phyloP scores from a whole-genome alignment of 768 basidiomycete genomes.

The Pholiota microspora region DNA sequence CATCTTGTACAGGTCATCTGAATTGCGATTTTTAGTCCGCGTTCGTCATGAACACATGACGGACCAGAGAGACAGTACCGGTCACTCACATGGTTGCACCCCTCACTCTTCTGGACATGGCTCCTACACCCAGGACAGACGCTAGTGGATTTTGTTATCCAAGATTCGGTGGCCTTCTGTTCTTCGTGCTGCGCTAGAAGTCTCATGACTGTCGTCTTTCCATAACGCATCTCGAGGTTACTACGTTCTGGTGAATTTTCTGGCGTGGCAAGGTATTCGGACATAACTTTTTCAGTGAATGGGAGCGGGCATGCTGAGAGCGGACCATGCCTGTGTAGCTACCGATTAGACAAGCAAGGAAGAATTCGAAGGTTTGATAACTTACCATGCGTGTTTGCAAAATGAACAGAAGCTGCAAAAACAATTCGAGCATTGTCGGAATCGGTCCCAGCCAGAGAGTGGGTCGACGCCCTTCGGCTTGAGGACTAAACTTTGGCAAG shows the following conservation, averaged over 20 bases:
- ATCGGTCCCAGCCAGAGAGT: constrained; percentile 65
- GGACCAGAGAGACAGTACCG: not conserved
- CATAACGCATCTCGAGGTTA: constrained; percentile 67
- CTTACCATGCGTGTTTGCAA: constrained; percentile 81
- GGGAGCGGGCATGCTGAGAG: constrained; percentile 68
- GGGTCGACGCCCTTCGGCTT: constrained; percentile 45
- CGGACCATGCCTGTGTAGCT: constrained; percentile 5
- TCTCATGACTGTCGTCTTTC: constrained; percentile 54
- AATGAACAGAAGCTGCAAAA: constrained; percentile 80
- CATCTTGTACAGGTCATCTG: constrained; percentile 81
- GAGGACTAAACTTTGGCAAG: constrained; percentile 76
- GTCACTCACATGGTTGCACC: constrained; percentile 76
- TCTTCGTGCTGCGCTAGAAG: constrained; percentile 69
- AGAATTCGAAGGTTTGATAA: too few species aligned
- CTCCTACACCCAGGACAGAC: constrained; percentile 72
- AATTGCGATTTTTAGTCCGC: too few species aligned
- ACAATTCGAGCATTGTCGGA: constrained; percentile 71
- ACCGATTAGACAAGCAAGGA: not conserved
- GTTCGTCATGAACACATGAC: too few species aligned
- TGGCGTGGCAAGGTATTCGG: constrained; percentile 66
- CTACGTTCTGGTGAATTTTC: constrained; percentile 52
- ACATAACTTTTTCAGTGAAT: constrained; percentile 57
- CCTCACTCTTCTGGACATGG: constrained; percentile 75
- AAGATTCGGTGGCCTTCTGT: constrained; percentile 69
- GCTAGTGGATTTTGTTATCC: constrained; percentile 69